Evolutionary conservation across 495 filamentous ascomycete genomes (phyloP).

Genomic region (Neurospora hispaniola): DNA sequence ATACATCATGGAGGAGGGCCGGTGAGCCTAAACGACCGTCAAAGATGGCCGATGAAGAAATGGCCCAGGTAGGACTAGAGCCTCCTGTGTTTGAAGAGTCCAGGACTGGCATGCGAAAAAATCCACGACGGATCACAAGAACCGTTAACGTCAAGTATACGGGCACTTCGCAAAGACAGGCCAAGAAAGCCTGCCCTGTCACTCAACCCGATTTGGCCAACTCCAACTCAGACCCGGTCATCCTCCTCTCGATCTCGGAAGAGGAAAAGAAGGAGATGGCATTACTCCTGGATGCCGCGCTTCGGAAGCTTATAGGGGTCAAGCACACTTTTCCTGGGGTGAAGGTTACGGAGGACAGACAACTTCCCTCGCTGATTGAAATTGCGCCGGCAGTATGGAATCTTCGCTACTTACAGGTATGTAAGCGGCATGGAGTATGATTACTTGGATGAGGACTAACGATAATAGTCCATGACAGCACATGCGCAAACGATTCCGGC

Average conservation of each 20-base stretch:
- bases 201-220: neutral
- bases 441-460: neutral
- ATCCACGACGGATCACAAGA: neutral
- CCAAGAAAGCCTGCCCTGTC: neutral
- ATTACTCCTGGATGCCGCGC: conserved; percentile 22
- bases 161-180: neutral
- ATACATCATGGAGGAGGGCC: neutral
- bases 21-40: neutral
- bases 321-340: conserved; percentile 17
- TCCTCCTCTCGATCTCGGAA: neutral
- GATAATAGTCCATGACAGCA: conserved; percentile 13
- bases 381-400: conserved; percentile 38
- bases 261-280: conserved; percentile 14
- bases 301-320: conserved; percentile 24
- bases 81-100: neutral
- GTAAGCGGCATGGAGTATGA: neutral
- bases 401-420: conserved; percentile 29
- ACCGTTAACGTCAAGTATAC: neutral
- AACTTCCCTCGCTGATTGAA: conserved; percentile 25
- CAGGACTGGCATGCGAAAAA: neutral
- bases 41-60: neutral
- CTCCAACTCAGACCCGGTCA: neutral
- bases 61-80: neutral
- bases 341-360: conserved; percentile 7
- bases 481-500: conserved; percentile 13